These are phyloP conservation scores for Hyphopichia pseudoburtonii DNA, from an alignment of 1,139 yeast species.

Conservation along the genomic window DNA sequence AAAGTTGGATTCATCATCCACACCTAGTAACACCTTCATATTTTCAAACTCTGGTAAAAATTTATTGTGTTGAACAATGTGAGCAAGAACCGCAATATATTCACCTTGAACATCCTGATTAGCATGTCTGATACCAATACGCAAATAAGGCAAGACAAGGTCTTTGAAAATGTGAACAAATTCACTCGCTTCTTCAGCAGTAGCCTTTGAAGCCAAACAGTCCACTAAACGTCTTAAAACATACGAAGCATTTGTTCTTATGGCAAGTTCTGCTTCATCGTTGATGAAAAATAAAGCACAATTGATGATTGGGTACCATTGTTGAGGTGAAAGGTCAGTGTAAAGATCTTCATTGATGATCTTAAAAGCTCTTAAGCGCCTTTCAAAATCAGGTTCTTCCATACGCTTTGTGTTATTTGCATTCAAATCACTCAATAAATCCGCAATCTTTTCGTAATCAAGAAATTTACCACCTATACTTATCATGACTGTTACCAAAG, in stretches of 20 bases:
- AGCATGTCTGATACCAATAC: conserved; percentile 63
- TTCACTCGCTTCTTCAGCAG: conserved; percentile 32
- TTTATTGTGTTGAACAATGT: conserved; percentile 54
- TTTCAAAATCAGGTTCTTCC: conserved; percentile 78
- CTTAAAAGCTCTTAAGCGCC: conserved; percentile 67
- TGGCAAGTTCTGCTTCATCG: conserved; percentile 77
- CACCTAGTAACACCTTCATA: conserved; percentile 62
- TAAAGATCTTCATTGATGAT: conserved; percentile 59
- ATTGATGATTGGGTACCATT: conserved; percentile 81
- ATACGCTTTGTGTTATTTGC: conserved; percentile 63
- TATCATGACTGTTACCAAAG: conserved; percentile 58
- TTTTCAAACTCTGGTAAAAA: conserved; percentile 59
- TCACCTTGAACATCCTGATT: conserved; percentile 70
- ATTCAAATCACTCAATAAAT: conserved; percentile 62
- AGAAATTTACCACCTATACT: conserved; percentile 57
- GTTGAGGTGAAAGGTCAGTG: conserved; percentile 42
- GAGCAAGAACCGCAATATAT: conserved; percentile 64
- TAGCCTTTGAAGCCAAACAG: conserved; percentile 37
- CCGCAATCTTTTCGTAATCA: conserved; percentile 46
- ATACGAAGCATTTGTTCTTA: conserved; percentile 76
- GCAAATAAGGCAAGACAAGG: conserved; percentile 63
- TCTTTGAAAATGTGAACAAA: conserved; percentile 51
- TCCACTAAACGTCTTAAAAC: conserved; percentile 68
- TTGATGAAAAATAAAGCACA: conserved; percentile 69
- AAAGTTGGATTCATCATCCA: conserved; percentile 80